Conservation (phyloP, 805 yeast genomes). For the Candida orba region DNA sequence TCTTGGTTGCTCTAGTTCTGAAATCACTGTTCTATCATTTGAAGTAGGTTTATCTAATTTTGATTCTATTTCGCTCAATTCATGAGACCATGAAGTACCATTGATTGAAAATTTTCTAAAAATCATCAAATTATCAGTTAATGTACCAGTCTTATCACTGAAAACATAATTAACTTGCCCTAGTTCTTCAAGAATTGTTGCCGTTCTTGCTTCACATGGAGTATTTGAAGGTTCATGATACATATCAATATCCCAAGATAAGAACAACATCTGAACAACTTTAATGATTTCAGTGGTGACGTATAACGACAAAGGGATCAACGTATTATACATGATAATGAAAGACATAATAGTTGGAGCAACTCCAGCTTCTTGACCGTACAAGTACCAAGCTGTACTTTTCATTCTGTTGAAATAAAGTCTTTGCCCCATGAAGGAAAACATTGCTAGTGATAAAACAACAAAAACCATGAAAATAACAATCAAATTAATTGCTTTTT, state of each 20-base stretch:
- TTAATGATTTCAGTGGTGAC: slow-evolving; percentile 96
- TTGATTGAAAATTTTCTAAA: slow-evolving; percentile 83
- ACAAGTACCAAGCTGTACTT: slow-evolving; percentile 64
- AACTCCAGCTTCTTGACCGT: slow-evolving; percentile 66
- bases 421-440: slow-evolving; percentile 76
- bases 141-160: slow-evolving; percentile 95
- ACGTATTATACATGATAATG: slow-evolving; percentile 93
- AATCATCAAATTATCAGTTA: slow-evolving; percentile 91
- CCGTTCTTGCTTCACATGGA: slow-evolving; percentile 92
- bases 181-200: slow-evolving; percentile 89
- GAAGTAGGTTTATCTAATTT: not conserved
- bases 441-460: slow-evolving; percentile 66
- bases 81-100: slow-evolving; percentile 89
- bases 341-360: slow-evolving; percentile 93
- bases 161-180: slow-evolving; percentile 95
- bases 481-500: slow-evolving; percentile 71
- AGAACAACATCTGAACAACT: slow-evolving; percentile 70
- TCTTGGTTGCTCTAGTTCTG: slow-evolving; percentile 12
- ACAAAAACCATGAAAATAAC: slow-evolving; percentile 83
- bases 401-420: slow-evolving; percentile 35
- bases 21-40: not conserved
- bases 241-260: slow-evolving; percentile 93
- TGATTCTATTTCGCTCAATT: slow-evolving; percentile 33
- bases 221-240: slow-evolving; percentile 78
- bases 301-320: slow-evolving; percentile 89